These are phyloP conservation scores for Skeletonema potamos DNA, from an alignment of 108 stramenopile species.

Conservation along the genomic window DNA sequence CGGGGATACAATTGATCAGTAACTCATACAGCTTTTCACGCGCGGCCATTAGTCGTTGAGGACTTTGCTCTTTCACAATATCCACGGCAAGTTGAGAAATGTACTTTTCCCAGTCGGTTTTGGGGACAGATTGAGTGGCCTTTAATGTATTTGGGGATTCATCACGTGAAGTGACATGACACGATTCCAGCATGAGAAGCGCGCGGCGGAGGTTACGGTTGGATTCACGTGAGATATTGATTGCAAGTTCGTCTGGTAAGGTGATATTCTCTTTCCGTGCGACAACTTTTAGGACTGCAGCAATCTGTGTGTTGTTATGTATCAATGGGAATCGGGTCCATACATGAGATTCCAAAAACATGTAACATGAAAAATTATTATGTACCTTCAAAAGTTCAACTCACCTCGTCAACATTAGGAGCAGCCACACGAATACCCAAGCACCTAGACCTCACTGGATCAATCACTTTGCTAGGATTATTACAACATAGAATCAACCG, in stretches of 20 bases:
- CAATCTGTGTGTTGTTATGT: slow-evolving; percentile 50
- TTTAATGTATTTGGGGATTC: slow-evolving; percentile 36
- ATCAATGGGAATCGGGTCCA: neutral
- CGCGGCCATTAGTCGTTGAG: slow-evolving; percentile 79
- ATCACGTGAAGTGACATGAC: slow-evolving; percentile 71
- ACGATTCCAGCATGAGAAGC: slow-evolving; percentile 95
- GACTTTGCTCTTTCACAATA: slow-evolving; percentile 86
- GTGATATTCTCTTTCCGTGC: slow-evolving; percentile 76
- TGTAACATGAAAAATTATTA: neutral
- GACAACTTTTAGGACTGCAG: slow-evolving; percentile 71
- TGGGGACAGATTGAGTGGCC: slow-evolving; percentile 44
- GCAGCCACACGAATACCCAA: slow-evolving; percentile 94
- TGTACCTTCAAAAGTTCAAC: slow-evolving; percentile 15
- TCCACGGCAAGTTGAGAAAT: slow-evolving; percentile 87
- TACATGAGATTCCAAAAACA: neutral
- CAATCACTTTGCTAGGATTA: slow-evolving; percentile 90
- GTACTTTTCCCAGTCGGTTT: slow-evolving; percentile 97
- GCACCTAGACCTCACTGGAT: slow-evolving; percentile 94
- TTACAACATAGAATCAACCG: slow-evolving; percentile 93
- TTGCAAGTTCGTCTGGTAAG: slow-evolving; percentile 75
- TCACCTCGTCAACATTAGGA: slow-evolving; percentile 76
- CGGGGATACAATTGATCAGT: slow-evolving; percentile 96
- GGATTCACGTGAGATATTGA: slow-evolving; percentile 69
- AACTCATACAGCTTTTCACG: slow-evolving; percentile 97
- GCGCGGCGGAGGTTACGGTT: slow-evolving; percentile 96